Evolutionary conservation across 495 filamentous ascomycete species (phyloP).

Genomic region (Hapsidospora chrysogenum): DNA sequence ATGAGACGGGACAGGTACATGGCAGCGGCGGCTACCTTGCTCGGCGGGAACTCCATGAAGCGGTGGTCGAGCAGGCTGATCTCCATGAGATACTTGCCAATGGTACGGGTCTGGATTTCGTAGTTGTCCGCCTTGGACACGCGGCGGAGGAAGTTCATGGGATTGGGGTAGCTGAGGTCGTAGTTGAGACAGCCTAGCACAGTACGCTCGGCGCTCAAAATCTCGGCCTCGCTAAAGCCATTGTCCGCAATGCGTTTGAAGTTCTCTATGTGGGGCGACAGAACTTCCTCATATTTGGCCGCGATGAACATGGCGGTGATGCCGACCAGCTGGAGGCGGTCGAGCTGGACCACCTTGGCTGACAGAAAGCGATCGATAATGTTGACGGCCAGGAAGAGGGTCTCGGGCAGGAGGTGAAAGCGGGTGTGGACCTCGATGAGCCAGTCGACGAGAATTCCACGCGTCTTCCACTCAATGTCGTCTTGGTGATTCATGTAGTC

Average conservation of each 20-base stretch:
- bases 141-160: slow-evolving; percentile 96
- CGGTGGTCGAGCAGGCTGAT: slow-evolving; percentile 89
- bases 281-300: slow-evolving; percentile 95
- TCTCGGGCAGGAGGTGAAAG: slow-evolving; percentile 95
- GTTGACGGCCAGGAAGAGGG: slow-evolving; percentile 91
- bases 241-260: slow-evolving; percentile 95
- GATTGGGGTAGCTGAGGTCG: slow-evolving; percentile 96
- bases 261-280: slow-evolving; percentile 91
- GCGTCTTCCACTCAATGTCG: slow-evolving; percentile 95
- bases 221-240: slow-evolving; percentile 89
- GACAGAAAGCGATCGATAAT: slow-evolving; percentile 97
- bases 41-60: slow-evolving; percentile 74
- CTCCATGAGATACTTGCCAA: slow-evolving; percentile 97
- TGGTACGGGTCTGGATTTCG: slow-evolving; percentile 88
- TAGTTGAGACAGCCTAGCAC: slow-evolving; percentile 82
- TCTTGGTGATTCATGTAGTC: slow-evolving; percentile 88
- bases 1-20: slow-evolving; percentile 93
- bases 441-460: slow-evolving; percentile 95
- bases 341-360: slow-evolving; percentile 79
- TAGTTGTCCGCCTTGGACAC: slow-evolving; percentile 99
- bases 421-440: slow-evolving; percentile 94
- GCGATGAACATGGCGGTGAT: slow-evolving; percentile 99
- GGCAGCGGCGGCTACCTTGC: slow-evolving; percentile 74
- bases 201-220: slow-evolving; percentile 91
- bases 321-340: slow-evolving; percentile 88